Percentiles rank a stretch among this genome's conserved stretches.
These are phyloP conservation scores for Allomyces arbusculus DNA, from an alignment of 192 early-diverging fungal species.

Conservation along the genomic window DNA sequence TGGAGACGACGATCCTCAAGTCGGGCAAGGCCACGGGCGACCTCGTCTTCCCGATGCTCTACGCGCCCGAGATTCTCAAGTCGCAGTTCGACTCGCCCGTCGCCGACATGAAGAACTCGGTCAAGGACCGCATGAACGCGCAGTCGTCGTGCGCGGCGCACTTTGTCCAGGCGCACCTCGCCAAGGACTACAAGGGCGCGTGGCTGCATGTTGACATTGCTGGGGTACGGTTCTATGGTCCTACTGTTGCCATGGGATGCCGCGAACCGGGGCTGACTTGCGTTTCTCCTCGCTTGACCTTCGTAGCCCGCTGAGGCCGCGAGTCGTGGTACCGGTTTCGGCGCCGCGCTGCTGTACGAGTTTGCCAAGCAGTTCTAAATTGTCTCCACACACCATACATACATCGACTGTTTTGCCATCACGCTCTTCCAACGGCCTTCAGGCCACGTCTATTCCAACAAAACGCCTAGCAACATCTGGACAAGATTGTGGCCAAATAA, in stretches of 20 bases:
- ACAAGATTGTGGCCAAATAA: too few species aligned
- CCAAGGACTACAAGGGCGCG: conserved; percentile 9
- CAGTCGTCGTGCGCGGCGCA: conserved; percentile 21
- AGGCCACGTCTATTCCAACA: too few species aligned
- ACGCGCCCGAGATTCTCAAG: conserved; percentile 14
- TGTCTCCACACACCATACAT: too few species aligned
- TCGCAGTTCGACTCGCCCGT: conserved; percentile 13
- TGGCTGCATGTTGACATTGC: conserved; percentile 27
- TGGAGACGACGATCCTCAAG: conserved; percentile 15
- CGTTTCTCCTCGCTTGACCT: neutral
- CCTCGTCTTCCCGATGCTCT: conserved; percentile 17
- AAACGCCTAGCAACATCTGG: too few species aligned
- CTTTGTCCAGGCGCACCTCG: conserved; percentile 24
- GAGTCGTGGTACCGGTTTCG: conserved; percentile 14
- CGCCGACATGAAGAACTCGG: conserved; percentile 29
- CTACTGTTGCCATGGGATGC: neutral
- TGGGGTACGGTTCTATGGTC: neutral
- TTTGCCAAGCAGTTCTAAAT: neutral
- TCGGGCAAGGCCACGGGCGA: conserved; percentile 19
- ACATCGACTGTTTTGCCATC: too few species aligned
- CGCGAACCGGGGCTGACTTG: neutral
- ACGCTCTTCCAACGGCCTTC: too few species aligned
- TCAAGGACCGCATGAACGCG: conserved; percentile 23
- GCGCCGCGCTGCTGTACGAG: conserved; percentile 11
- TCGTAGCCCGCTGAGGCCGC: conserved; percentile 2